phyloP scores from a whole-genome alignment of 345 rosid genomes.

The Camelina hispida region DNA sequence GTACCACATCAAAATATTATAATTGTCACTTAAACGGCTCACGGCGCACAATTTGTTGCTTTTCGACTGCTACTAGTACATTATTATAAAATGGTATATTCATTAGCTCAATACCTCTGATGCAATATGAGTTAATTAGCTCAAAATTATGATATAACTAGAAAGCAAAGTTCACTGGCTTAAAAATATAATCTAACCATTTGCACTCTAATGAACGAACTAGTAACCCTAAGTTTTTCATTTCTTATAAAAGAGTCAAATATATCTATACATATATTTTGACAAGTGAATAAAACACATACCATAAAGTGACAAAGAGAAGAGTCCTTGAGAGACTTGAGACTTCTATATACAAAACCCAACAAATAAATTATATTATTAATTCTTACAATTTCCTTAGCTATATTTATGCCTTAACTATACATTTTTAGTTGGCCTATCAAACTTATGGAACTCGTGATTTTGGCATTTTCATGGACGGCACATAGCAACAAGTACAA shows the following conservation, averaged over 20 bases:
- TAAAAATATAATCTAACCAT: background rate
- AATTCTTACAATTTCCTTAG: background rate
- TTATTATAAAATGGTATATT: no score
- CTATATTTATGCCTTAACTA: conserved; percentile 22
- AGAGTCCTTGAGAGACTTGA: conserved; percentile 11
- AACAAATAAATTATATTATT: conserved; percentile 3
- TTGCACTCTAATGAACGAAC: background rate
- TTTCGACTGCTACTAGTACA: background rate
- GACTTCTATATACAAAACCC: conserved; percentile 21
- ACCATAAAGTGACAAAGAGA: conserved; percentile 35
- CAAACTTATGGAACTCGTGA: conserved; percentile 39
- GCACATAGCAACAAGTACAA: conserved; percentile 37
- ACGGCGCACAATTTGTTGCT: conserved; percentile 8
- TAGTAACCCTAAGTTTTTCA: background rate
- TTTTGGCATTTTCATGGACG: conserved; percentile 39
- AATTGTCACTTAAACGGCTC: conserved; percentile 24
- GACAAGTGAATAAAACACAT: conserved; percentile 26
- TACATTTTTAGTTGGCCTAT: conserved; percentile 32
- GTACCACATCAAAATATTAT: conserved; percentile 17
- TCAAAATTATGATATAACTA: background rate
- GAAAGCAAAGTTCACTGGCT: background rate
- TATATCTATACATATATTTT: background rate
- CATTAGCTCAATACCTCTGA: background rate
- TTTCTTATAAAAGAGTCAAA: background rate
- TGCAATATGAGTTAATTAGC: no score